Evolutionary conservation across 495 filamentous ascomycete genomes (phyloP).

Genomic region (Hapsidospora chrysogenum): DNA sequence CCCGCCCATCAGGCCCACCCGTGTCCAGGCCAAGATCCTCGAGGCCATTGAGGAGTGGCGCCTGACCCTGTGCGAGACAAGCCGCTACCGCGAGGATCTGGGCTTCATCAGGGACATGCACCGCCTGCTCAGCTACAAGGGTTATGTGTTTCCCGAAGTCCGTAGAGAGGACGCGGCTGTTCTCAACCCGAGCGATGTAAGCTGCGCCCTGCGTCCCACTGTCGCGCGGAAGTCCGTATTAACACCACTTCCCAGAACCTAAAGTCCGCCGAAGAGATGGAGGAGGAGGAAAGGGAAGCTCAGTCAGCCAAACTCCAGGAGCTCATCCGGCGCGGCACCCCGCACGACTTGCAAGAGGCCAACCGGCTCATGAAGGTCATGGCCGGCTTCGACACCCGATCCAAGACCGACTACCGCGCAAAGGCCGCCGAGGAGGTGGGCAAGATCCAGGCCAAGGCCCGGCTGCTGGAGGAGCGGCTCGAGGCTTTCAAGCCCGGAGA

Average conservation of each 20-base stretch:
- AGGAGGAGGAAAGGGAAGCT: constrained; percentile 84
- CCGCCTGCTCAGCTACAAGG: constrained; percentile 85
- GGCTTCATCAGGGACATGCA: constrained; percentile 98
- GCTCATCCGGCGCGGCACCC: constrained; percentile 79
- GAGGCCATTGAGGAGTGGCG: constrained; percentile 98
- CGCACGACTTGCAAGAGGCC: constrained; percentile 86
- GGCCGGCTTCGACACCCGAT: constrained; percentile 87
- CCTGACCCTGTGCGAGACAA: constrained; percentile 93
- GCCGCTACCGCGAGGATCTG: constrained; percentile 88
- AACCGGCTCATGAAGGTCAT: constrained; percentile 97
- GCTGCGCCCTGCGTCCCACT: constrained; percentile 11
- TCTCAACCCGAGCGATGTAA: constrained; percentile 90
- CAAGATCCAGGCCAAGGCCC: constrained; percentile 87
- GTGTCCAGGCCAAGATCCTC: constrained; percentile 81
- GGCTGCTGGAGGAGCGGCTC: constrained; percentile 81
- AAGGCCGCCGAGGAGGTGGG: constrained; percentile 92
- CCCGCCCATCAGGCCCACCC: constrained; percentile 66
- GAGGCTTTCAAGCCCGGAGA: constrained; percentile 72
- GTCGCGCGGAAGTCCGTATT: constrained; percentile 2
- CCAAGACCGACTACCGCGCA: constrained; percentile 93
- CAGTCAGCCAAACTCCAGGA: constrained; percentile 96
- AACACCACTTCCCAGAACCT: constrained; percentile 44
- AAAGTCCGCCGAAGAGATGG: constrained; percentile 96
- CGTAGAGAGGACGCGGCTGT: constrained; percentile 89
- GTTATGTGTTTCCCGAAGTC: constrained; percentile 87